These are phyloP conservation scores for Monosporozyma solicola DNA, from an alignment of 805 yeast genomes.

Conservation along the genomic window DNA sequence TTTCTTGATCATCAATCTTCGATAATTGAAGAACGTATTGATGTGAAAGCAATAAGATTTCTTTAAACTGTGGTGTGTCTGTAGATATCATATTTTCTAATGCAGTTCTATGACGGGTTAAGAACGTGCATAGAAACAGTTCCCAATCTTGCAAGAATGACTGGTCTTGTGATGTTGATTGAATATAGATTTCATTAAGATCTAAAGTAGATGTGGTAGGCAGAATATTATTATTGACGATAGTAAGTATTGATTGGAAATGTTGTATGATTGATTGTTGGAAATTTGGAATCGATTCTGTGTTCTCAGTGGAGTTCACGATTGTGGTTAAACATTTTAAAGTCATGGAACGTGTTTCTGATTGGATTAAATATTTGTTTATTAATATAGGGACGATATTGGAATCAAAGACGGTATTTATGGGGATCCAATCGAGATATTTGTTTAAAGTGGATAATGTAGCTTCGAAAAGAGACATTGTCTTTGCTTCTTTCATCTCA, in stretches of 20 bases:
- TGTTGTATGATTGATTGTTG: slow-evolving; percentile 44
- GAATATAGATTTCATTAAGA: slow-evolving; percentile 56
- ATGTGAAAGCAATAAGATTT: slow-evolving; percentile 59
- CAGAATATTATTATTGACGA: slow-evolving; percentile 47
- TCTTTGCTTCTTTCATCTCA: slow-evolving; percentile 50
- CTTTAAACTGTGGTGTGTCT: slow-evolving; percentile 34
- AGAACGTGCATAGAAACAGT: slow-evolving; percentile 78
- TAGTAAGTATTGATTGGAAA: slow-evolving; percentile 63
- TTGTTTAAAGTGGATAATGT: slow-evolving; percentile 70
- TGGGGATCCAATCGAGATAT: slow-evolving; percentile 89
- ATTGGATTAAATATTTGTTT: slow-evolving; percentile 60
- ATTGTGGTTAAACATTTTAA: slow-evolving; percentile 89
- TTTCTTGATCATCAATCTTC: slow-evolving; percentile 83
- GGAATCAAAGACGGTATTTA: slow-evolving; percentile 78
- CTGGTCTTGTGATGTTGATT: slow-evolving; percentile 73
- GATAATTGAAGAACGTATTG: slow-evolving; percentile 73
- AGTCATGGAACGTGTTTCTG: slow-evolving; percentile 68
- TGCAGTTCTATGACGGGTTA: slow-evolving; percentile 57
- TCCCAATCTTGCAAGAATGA: slow-evolving; percentile 89
- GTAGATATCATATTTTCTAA: slow-evolving; percentile 35
- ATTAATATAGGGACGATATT: slow-evolving; percentile 61
- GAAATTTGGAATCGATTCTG: slow-evolving; percentile 32
- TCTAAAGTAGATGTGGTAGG: slow-evolving; percentile 52
- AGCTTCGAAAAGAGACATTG: slow-evolving; percentile 63
- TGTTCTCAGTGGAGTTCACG: slow-evolving; percentile 50